phyloP scores from a whole-genome alignment of 1,139 yeast genomes.

The Pichia sp. region DNA sequence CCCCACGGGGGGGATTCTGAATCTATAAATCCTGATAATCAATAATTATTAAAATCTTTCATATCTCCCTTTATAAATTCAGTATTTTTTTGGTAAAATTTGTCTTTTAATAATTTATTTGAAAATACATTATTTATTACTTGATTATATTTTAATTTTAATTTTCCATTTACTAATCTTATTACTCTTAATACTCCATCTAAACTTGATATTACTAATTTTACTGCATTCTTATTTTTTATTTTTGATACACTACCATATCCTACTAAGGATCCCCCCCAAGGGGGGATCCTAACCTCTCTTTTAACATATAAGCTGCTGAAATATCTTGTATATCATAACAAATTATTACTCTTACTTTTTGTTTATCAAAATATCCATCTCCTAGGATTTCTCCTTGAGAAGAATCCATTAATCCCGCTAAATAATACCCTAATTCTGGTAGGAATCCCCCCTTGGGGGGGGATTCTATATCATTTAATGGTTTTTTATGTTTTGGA shows the following conservation, averaged over 20 bases:
- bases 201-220: constrained; percentile 5
- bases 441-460: no score
- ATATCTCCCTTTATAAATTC: constrained; percentile 2
- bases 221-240: constrained; percentile 2
- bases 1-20: not conserved
- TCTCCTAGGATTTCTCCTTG: no score
- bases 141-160: constrained; percentile 6
- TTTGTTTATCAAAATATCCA: not conserved
- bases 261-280: no score
- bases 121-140: constrained; percentile 1
- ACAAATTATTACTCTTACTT: not conserved
- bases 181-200: constrained; percentile 4
- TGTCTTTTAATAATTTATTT: constrained; percentile 1
- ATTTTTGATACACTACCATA: not conserved
- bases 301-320: constrained; percentile 5
- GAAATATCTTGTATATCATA: constrained; percentile 3
- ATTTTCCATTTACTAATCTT: constrained; percentile 6
- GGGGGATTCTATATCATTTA: constrained; percentile 7
- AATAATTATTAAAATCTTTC: constrained; percentile 13
- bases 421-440: constrained; percentile 8
- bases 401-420: constrained; percentile 8
- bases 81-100: constrained; percentile 1
- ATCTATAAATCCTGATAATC: constrained; percentile 10
- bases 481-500: constrained; percentile 5
- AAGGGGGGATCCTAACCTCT: no score